Evolutionary conservation across 257 asterid genomes (phyloP), one percentile per base, ranked within the genome.

Genomic region (Penstemon eatonii): DNA sequence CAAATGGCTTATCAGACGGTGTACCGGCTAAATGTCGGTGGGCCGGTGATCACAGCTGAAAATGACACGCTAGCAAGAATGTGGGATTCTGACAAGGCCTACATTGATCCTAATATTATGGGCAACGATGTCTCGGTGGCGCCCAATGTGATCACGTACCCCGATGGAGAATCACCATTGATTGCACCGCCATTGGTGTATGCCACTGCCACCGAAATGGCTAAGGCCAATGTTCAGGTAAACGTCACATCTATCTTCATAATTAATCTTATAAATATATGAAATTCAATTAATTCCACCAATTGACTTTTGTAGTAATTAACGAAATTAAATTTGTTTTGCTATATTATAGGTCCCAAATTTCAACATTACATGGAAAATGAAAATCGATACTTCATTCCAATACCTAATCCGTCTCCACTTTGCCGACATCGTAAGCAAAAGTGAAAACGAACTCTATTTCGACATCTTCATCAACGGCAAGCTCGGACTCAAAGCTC

Each of bases 351-450:
- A 83, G 66, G 73, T 75, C 4, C 96, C 96, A 0, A 87, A 73
- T 68, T 89, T 94, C 81, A 94, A 94, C 60, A 78, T 91, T 4
- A 83, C 93, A 0, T 94, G 99, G 99, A 82, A 56, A 59, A 63
- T 91, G 79, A 81, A 79, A 11, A 69, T 91, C 3, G 97, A 89
- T 65, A 44, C 77, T 4, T 69, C 95, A 0, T 90, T 77, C 75
- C 77, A 88, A 4, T 89, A 94, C 59, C 86, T 94, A 7, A 55
- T 94, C 12, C 96, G 99, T 6, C 46, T 94, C 15, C 99, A 94
- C 83, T 94, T 94, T 43, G 85, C 89, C 9, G 96, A 94, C 52
- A 91, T 91, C 5, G 91, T 87, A 41, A 91, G 96, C 85, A 94
- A 89, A 61, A 53, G 91, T 0, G 69, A 73, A 0, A 89, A 94